Base-by-base conservation (phyloP, 1,284 basidiomycete species). In the Ustilago sp. region DNA sequence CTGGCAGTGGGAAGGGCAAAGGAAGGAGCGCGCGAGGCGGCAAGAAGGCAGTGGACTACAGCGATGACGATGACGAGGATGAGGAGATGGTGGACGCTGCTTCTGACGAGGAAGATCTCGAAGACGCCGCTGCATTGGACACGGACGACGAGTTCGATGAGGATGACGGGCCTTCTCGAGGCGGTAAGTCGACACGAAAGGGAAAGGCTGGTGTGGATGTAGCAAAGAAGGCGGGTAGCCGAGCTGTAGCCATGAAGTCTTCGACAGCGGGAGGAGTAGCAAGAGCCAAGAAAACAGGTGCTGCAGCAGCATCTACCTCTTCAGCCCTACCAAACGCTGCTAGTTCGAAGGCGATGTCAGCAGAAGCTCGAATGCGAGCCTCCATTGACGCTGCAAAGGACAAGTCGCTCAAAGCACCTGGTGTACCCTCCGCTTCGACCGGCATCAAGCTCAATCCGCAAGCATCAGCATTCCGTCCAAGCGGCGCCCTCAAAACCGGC, bases 371-470 rank as follows among this genome's bases (percentile, higher is more conserved):
- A 4, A 65, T 77, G 66, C 62, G 74, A 23, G 74, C 74, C 32
- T 72, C 69, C 15, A 77, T 77, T 57, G 69, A 77, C 23, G 66
- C 69, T 51, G 74, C 74, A 3, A 61, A 55, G 6, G 67, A 69
- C 50, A 73, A 77, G 58, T 62, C 69, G 3, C 47, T 72, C 58
- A 67, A 69, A 36, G 47, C 65, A 2, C 19, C 64, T 1, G 31
- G 39, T 41, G 51, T 36, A n/a, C 31, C 62, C 1, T 17, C 74
- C 0, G 23, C 55, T 15, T 23, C 41, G 11, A 38, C 35, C 9
- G n/a, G 56, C 17, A 73, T 48, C 28, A 73, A 73, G 31, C 61
- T 77, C 39, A 77, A 77, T 31, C 74, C 74, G 17, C 61, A 67
- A 50, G 74, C 74, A 0, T 61, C 63, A 0, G 59, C 74, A 0